phyloP scores from a whole-genome alignment of 2,329 filamentous ascomycete species.

The Fusarium tjaetaba region DNA sequence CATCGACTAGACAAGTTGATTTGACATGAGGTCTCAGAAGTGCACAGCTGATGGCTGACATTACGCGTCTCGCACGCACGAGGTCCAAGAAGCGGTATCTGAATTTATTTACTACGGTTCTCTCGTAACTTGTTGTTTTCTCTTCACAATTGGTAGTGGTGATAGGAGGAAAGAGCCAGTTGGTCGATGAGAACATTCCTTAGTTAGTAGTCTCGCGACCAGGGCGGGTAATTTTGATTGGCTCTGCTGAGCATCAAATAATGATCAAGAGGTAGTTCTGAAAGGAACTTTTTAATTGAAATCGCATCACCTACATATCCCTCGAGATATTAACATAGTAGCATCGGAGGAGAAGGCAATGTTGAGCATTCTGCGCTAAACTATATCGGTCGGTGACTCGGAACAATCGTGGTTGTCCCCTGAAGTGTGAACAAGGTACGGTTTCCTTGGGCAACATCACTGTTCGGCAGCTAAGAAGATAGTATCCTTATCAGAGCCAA shows the following conservation, averaged over 20 bases:
- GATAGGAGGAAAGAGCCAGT: not conserved
- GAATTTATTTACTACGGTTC: accelerated
- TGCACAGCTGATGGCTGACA: too few relatives aligned
- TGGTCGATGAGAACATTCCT: not conserved
- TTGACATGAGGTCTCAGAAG: not conserved
- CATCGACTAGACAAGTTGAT: accelerated
- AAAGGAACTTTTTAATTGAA: too few relatives aligned
- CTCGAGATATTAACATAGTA: too few relatives aligned
- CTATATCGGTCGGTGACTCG: too few relatives aligned
- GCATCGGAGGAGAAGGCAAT: too few relatives aligned
- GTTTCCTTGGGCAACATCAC: accelerated
- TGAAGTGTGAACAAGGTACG: not conserved
- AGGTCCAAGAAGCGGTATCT: not conserved
- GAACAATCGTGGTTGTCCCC: too few relatives aligned
- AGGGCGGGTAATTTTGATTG: not conserved
- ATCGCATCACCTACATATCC: too few relatives aligned
- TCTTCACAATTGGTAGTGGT: not conserved
- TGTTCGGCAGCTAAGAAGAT: not conserved
- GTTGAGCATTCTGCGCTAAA: too few relatives aligned
- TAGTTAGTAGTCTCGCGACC: not conserved
- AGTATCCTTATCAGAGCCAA: not conserved
- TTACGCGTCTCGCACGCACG: too few relatives aligned
- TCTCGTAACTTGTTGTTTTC: not conserved
- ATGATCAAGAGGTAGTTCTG: too few relatives aligned
- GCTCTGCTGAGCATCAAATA: not conserved